These are phyloP conservation scores for Nicotiana noctiflora DNA, from an alignment of 257 asterid species.

Conservation along the genomic window DNA sequence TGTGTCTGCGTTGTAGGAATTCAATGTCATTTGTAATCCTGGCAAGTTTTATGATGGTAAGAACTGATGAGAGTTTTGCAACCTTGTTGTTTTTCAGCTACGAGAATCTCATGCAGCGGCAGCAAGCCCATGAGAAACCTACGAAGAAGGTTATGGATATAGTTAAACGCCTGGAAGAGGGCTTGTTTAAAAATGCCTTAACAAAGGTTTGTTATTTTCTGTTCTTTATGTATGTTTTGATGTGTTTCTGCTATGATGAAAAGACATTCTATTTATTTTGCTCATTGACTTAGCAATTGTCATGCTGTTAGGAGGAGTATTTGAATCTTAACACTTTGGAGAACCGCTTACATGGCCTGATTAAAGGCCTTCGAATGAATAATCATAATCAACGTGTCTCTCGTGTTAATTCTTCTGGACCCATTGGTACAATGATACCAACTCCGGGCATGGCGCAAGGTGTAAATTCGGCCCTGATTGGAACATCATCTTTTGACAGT, in stretches of 20 bases:
- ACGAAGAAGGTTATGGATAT: conserved; percentile 50
- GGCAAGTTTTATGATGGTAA: background rate
- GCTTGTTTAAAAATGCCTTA: conserved; percentile 65
- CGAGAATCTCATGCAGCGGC: conserved; percentile 52
- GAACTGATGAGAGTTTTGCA: conserved; percentile 8
- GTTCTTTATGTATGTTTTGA: background rate
- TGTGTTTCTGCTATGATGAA: background rate
- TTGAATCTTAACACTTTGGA: conserved; percentile 60
- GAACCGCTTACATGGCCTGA: conserved; percentile 62
- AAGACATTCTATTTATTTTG: background rate
- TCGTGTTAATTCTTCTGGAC: conserved; percentile 55
- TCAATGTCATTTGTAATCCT: background rate
- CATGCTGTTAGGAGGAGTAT: conserved; percentile 68
- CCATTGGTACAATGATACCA: conserved; percentile 91
- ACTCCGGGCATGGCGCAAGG: conserved; percentile 85
- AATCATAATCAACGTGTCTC: conserved; percentile 63
- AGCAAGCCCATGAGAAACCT: conserved; percentile 60
- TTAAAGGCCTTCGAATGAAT: conserved; percentile 38
- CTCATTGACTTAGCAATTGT: background rate
- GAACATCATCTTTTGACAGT: conserved; percentile 50
- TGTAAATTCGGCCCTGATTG: conserved; percentile 49
- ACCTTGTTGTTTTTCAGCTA: conserved; percentile 42
- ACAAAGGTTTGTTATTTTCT: conserved; percentile 50
- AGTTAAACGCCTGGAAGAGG: conserved; percentile 79
- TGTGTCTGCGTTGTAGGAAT: background rate